Conservation (phyloP, 73 alveolate genomes). For the Symbiodinium pilosum region DNA sequence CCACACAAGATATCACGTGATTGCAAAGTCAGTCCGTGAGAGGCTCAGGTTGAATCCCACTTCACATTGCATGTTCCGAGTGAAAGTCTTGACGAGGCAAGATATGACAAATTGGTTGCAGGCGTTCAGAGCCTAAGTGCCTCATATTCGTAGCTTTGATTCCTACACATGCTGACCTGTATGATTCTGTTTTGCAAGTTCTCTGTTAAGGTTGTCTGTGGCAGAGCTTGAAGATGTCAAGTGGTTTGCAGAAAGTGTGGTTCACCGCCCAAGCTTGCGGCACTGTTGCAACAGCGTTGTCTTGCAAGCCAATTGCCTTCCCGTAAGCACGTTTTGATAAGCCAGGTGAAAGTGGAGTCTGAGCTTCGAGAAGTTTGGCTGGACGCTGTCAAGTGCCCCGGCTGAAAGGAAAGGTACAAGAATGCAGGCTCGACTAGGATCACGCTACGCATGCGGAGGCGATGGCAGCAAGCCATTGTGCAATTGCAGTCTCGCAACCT, state of each 20-base stretch:
- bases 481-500: slow-evolving; percentile 47
- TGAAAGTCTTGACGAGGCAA: neutral
- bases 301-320: no score
- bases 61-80: no score
- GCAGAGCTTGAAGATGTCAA: slow-evolving; percentile 79
- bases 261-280: neutral
- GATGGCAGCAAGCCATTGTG: slow-evolving; percentile 60
- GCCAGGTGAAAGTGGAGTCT: slow-evolving; percentile 80
- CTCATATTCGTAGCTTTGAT: no score
- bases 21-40: slow-evolving; percentile 1
- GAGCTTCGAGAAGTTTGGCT: slow-evolving; percentile 57
- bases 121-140: neutral
- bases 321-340: neutral
- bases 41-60: neutral
- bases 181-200: no score
- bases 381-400: slow-evolving; percentile 36
- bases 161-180: no score
- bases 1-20: slow-evolving; percentile 6
- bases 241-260: slow-evolving; percentile 91
- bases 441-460: neutral
- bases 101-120: neutral
- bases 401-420: no score
- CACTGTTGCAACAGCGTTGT: neutral
- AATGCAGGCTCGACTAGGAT: neutral
- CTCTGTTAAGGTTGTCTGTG: slow-evolving; percentile 35